Evolutionary conservation across 148 eudicot genomes (phyloP).

Genomic region (Talinum fruticosum): DNA sequence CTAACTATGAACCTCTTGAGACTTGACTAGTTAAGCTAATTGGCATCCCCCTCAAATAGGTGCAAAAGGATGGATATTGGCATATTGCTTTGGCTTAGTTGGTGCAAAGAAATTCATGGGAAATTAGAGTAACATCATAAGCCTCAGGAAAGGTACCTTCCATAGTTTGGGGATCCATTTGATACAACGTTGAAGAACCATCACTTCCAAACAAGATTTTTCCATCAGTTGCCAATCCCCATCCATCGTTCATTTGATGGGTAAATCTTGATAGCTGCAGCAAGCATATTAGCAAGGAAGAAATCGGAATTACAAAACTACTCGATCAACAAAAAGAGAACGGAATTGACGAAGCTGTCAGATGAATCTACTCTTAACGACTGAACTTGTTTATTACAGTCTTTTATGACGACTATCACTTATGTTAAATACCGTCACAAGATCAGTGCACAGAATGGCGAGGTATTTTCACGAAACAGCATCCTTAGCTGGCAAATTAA

Average conservation of each 20-base stretch:
- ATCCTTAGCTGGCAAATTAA: not conserved
- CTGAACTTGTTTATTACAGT: not conserved
- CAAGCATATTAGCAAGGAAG: conserved; percentile 15
- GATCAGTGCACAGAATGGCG: not conserved
- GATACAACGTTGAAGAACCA: conserved; percentile 82
- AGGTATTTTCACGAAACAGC: not conserved
- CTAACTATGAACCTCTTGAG: no score
- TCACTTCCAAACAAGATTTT: conserved; percentile 80
- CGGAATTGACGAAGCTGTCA: not conserved
- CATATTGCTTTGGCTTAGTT: not conserved
- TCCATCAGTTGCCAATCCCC: conserved; percentile 97
- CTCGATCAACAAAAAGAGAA: not conserved
- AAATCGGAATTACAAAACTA: not conserved
- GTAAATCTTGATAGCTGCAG: conserved; percentile 63
- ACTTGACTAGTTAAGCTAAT: no score
- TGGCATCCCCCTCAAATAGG: no score
- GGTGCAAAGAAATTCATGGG: not conserved
- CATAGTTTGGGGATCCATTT: conserved; percentile 70
- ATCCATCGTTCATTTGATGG: conserved; percentile 87
- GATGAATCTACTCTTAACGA: not conserved
- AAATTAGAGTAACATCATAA: not conserved
- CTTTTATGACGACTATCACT: not conserved
- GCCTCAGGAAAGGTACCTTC: conserved; percentile 43
- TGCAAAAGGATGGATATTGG: not conserved
- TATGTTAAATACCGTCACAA: not conserved